phyloP scores from a whole-genome alignment of 805 yeast species.

The Priceomyces fermenticarens region DNA sequence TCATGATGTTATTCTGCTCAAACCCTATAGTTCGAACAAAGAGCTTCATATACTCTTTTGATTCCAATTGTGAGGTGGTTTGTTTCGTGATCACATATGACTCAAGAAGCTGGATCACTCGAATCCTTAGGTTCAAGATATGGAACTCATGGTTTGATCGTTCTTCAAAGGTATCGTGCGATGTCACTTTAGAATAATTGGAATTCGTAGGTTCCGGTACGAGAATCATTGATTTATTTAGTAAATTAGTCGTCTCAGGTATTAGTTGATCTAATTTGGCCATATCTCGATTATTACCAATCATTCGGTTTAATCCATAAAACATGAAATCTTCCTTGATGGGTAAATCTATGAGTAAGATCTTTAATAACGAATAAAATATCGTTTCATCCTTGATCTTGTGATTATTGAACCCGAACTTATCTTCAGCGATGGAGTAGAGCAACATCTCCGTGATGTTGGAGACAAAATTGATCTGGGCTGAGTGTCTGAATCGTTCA shows the following conservation, averaged over 20 bases:
- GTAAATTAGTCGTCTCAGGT: constrained; percentile 24
- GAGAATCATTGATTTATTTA: constrained; percentile 19
- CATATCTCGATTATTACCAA: constrained; percentile 51
- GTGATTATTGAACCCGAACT: constrained; percentile 21
- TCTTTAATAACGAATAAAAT: constrained; percentile 30
- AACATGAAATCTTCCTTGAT: constrained; percentile 40
- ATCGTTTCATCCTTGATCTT: constrained; percentile 13
- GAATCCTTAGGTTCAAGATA: constrained; percentile 39
- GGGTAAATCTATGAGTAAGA: constrained; percentile 41
- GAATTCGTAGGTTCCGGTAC: constrained; percentile 28
- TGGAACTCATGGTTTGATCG: constrained; percentile 42
- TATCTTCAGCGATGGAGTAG: constrained; percentile 33
- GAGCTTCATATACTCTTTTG: constrained; percentile 37
- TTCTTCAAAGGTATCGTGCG: constrained; percentile 11
- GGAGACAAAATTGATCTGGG: constrained; percentile 48
- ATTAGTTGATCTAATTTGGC: constrained; percentile 41
- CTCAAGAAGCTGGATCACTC: constrained; percentile 50
- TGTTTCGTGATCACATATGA: constrained; percentile 30
- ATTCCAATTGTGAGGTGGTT: constrained; percentile 24
- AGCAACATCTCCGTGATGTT: constrained; percentile 54
- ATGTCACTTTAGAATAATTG: not conserved
- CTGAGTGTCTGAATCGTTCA: constrained; percentile 30
- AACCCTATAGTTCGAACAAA: constrained; percentile 43
- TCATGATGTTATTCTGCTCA: constrained; percentile 46
- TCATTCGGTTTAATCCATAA: constrained; percentile 51